Base-by-base conservation (phyloP, 768 basidiomycete genomes). In the Epithele typhae region DNA sequence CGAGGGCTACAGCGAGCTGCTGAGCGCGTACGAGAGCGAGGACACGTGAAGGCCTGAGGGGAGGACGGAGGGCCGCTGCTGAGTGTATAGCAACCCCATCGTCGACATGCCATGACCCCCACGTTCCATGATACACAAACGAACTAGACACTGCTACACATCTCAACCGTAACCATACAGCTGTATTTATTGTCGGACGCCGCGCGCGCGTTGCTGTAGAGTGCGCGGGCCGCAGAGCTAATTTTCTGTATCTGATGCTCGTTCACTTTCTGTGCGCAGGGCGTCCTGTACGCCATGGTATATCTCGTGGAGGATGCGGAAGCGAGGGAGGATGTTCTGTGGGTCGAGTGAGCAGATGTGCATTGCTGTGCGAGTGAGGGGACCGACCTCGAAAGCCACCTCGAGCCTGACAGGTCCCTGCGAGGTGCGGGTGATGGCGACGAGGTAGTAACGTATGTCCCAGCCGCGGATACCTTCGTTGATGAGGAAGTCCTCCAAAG, bases 21-120 rank as follows among this genome's bases (percentile, higher is more conserved):
- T 90, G 49, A 87, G 83, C 60, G 87, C 87, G 17, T 90, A 90
- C 57, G 87, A 89, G 66, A 87, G 87, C 58, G 86, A 87, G 59
- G 83, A 81, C 43, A 71, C 21, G 32, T 43, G 23, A 36, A 15
- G 27, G 27, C 27, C 27, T 30, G 8, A 30, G 14, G 7, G 27
- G 7, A 7, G 14, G 27, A 7, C 27, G 61, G 40, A 19, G 25
- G 15, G 25, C 23, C 18, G 22, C 5, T 34, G 8, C 14, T 52
- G 45, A 42, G 12, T 4, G 23, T 12, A 25, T 40, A 17, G 15
- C 24, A 22, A 3, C 1, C n/a, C n/a, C n/a, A n/a, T 32, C 10
- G 38, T 21, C 37, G 24, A 15, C 22, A 45, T 48, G 37, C 21
- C 18, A 23, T 39, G 4, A 38, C 12, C 25, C 15, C 14, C 27